Evolutionary conservation across 2,329 filamentous ascomycete species (phyloP).

Genomic region (Mycocentrospora acerina): DNA sequence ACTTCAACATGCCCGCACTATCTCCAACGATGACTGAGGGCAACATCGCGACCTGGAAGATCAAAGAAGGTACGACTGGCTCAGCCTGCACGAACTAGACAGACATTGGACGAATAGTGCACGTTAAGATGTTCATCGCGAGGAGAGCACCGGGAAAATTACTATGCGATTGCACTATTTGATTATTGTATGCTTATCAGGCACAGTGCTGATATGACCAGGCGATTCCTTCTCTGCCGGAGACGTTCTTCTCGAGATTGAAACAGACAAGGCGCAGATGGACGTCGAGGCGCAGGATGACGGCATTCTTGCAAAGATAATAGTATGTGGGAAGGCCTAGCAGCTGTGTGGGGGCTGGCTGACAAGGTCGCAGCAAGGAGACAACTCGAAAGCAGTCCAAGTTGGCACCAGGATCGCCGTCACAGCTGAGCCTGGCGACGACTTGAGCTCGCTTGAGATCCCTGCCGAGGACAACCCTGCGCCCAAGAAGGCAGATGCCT

Average conservation of each 20-base stretch:
- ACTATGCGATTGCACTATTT: too few species aligned
- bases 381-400: constrained; percentile 74
- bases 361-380: constrained; percentile 50
- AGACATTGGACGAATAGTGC: not conserved
- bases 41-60: constrained; percentile 80
- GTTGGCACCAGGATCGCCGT: constrained; percentile 83
- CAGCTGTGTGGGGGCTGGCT: constrained; percentile 2
- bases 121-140: not conserved
- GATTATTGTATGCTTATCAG: not conserved
- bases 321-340: constrained; percentile 40
- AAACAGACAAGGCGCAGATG: constrained; percentile 94
- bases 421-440: constrained; percentile 78
- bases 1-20: constrained; percentile 88
- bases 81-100: not conserved
- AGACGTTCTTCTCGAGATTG: constrained; percentile 87
- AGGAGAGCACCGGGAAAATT: not conserved
- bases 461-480: constrained; percentile 64
- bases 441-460: constrained; percentile 71
- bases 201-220: constrained; percentile 25
- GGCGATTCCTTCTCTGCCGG: constrained; percentile 77
- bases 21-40: constrained; percentile 94
- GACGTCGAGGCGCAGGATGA: constrained; percentile 93
- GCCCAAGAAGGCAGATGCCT: constrained; percentile 42
- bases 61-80: constrained; percentile 67
- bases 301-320: constrained; percentile 82